Base-by-base conservation (phyloP, 768 basidiomycete species). In the Amanita inopinata region DNA sequence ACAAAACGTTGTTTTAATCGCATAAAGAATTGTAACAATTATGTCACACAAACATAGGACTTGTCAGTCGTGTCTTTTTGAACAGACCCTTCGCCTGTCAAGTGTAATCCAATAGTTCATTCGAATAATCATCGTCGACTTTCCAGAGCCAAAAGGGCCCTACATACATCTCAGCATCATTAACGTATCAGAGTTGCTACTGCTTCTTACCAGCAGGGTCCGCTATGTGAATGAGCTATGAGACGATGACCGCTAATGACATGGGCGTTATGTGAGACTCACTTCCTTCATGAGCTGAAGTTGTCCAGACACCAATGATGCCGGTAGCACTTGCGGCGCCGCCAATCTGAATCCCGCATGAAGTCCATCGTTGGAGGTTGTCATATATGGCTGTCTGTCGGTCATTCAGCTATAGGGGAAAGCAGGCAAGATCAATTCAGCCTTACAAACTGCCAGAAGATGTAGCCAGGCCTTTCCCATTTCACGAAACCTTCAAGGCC, bases 71-170 rank as follows among this genome's bases (percentile, higher is more conserved):
- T n/a, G n/a, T n/a, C n/a, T n/a, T n/a, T n/a, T n/a, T n/a, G n/a
- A n/a, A n/a, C n/a, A n/a, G n/a, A n/a, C n/a, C n/a, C n/a, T n/a
- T n/a, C n/a, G n/a, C n/a, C n/a, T n/a, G n/a, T n/a, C 42, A 59
- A 3, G 53, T 59, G 38, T 56, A 60, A 44, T 66, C 62, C 56
- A 66, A 62, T 20, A 70, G 51, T 37, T 64, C 53, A 4, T 56
- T 52, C 10, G 63, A 54, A 51, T 56, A 54, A 39, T 63, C 54
- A 7, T 68, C 64, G 12, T 59, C 59, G 33, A 73, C 72, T 57
- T 80, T 80, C 71, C 76, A 80, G 50, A 83, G 64, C 81, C 80
- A 83, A 54, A 82, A 83, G 2, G 82, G 80, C 32, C 80, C 80
- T 82, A 49, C 8, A 8, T n/a, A 14, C 33, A 33, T 15, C 12